phyloP scores from a whole-genome alignment of 1,284 basidiomycete genomes.

The Crepidotus sp. region DNA sequence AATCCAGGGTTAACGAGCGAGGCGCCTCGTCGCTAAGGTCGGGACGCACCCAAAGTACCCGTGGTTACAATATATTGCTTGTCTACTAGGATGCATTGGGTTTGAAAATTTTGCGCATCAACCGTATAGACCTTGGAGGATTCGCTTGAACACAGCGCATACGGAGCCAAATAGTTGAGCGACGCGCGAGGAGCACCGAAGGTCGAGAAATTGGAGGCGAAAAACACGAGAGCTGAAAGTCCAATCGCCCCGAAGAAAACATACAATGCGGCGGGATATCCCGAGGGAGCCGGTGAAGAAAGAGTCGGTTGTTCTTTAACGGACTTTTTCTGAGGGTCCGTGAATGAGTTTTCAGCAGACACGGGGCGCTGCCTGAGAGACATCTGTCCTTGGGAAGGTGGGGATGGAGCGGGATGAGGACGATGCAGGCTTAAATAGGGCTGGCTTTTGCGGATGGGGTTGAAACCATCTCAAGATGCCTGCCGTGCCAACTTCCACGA shows the following conservation, averaged over 20 bases:
- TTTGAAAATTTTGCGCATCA: conserved; percentile 37
- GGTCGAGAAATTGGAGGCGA: conserved; percentile 3
- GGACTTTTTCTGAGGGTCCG: not conserved
- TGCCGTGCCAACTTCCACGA: conserved; percentile 4
- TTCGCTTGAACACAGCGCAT: conserved; percentile 52
- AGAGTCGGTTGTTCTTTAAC: not conserved
- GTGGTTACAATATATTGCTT: conserved; percentile 40
- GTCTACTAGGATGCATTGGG: conserved; percentile 53
- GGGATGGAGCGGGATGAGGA: not conserved
- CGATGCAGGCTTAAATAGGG: conserved; percentile 9
- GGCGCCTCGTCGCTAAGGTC: not conserved
- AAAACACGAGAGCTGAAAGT: conserved; percentile 13
- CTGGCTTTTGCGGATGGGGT: not conserved
- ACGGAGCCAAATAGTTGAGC: conserved; percentile 22
- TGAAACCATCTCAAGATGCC: conserved; percentile 5
- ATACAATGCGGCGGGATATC: not conserved
- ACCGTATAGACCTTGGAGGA: conserved; percentile 51
- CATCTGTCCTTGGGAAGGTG: conserved; percentile 2
- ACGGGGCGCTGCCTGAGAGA: conserved; percentile 14
- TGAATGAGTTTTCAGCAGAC: conserved; percentile 8
- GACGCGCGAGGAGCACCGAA: conserved; percentile 1
- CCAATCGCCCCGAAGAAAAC: conserved; percentile 10
- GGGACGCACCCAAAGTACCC: conserved; percentile 47
- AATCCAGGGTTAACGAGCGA: conserved; percentile 1
- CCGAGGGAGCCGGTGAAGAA: not conserved